A percentile compares a stretch with the other conserved stretches of the same genome.
Conservation (phyloP, 2,329 filamentous ascomycete species). For the Periconia sp. region DNA sequence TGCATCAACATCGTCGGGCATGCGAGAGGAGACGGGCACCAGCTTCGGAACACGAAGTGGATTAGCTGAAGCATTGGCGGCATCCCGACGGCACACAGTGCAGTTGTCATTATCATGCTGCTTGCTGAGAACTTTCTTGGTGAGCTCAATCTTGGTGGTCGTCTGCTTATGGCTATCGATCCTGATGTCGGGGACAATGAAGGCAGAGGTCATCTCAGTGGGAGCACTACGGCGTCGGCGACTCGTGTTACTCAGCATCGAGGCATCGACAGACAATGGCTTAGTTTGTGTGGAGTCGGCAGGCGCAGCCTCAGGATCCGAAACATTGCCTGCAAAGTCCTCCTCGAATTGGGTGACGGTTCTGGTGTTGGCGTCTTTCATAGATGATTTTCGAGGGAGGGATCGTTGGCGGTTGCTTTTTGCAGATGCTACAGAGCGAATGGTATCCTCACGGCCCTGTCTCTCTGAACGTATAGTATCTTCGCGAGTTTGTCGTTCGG, state of each 20-base stretch:
- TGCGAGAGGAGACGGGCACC: slow-evolving; percentile 58
- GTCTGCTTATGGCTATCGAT: slow-evolving; percentile 44
- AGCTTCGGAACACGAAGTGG: slow-evolving; percentile 55
- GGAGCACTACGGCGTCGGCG: slow-evolving; percentile 56
- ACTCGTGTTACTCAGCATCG: slow-evolving; percentile 56
- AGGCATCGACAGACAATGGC: slow-evolving; percentile 39
- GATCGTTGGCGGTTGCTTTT: slow-evolving; percentile 47
- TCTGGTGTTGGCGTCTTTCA: slow-evolving; percentile 56
- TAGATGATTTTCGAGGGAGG: slow-evolving; percentile 60
- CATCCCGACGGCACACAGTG: slow-evolving; percentile 60
- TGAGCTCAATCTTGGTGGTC: slow-evolving; percentile 23
- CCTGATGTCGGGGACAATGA: slow-evolving; percentile 69
- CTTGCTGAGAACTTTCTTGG: slow-evolving; percentile 38
- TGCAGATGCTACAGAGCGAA: slow-evolving; percentile 43
- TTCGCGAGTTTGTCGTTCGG: slow-evolving; percentile 40
- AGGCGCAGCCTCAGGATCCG: slow-evolving; percentile 28
- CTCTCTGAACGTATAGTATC: slow-evolving; percentile 44
- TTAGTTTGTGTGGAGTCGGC: slow-evolving; percentile 37
- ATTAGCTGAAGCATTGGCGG: slow-evolving; percentile 33
- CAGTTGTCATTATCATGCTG: slow-evolving; percentile 62
- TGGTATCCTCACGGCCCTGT: slow-evolving; percentile 43
- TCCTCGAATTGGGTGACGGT: slow-evolving; percentile 40
- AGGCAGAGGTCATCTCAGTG: slow-evolving; percentile 67
- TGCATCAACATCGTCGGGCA: slow-evolving; percentile 61
- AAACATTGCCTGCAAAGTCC: slow-evolving; percentile 42